A percentile compares a stretch with the other conserved stretches of the same genome.
phyloP scores from a whole-genome alignment of 225 moss, liverwort and hornwort genomes.

The Climacium dendroides region DNA sequence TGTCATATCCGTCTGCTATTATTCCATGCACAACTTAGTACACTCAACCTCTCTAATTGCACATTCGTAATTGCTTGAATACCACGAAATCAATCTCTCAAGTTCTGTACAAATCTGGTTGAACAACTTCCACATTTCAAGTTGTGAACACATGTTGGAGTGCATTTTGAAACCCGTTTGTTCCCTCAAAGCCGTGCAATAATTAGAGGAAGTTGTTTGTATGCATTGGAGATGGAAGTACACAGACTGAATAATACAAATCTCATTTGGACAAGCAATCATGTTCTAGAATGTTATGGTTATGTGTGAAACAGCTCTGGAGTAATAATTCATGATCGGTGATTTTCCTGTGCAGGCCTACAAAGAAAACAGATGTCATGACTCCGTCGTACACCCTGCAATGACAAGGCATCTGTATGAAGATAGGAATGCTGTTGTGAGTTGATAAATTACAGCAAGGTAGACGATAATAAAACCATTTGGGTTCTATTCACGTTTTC shows the following conservation, averaged over 20 bases:
- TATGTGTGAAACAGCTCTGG: not conserved
- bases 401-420: conserved; percentile 29
- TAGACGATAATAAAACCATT: not conserved
- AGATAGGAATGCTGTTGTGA: conserved; percentile 28
- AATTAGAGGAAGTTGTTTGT: not conserved
- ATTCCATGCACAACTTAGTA: not conserved
- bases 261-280: not conserved
- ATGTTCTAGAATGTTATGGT: not conserved
- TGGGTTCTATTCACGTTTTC: not conserved
- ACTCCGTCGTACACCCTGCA: conserved; percentile 3
- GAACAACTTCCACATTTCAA: not conserved
- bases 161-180: not conserved
- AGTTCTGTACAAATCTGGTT: not conserved
- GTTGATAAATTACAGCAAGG: not conserved
- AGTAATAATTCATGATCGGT: not conserved
- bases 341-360: conserved; percentile 13
- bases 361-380: conserved; percentile 22
- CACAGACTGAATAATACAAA: not conserved
- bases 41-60: not conserved
- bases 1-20: not conserved
- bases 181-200: not conserved
- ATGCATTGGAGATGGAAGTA: not conserved
- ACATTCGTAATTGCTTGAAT: not conserved
- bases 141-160: not conserved
- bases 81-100: not conserved